A percentile compares a stretch with the other conserved stretches of the same genome.
phyloP scores from a whole-genome alignment of 345 rosid species.

The Salix caprea region DNA sequence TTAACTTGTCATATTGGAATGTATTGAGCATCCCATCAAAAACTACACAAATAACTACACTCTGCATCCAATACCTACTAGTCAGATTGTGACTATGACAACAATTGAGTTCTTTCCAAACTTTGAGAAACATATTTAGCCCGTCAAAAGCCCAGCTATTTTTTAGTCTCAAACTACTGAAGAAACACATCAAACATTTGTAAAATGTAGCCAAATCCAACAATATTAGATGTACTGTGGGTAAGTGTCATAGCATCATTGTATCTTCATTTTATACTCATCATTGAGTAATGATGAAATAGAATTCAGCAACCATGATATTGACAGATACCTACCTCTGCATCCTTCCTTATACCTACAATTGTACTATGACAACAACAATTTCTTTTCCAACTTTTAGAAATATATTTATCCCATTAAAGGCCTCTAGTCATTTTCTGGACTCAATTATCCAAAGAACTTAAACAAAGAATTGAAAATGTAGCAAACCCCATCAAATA shows the following conservation, averaged over 20 bases:
- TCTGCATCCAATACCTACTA: neutral
- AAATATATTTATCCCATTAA: neutral
- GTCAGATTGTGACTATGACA: neutral
- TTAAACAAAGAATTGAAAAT: neutral
- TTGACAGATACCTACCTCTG: neutral
- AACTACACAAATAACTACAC: neutral
- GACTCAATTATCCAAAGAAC: neutral
- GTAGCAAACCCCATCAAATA: neutral
- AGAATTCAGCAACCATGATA: neutral
- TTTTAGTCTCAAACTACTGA: neutral
- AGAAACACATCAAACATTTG: neutral
- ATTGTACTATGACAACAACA: neutral
- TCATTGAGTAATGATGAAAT: neutral
- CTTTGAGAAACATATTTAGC: neutral
- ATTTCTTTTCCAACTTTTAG: neutral
- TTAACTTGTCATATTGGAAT: constrained; percentile 1
- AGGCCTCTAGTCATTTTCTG: neutral
- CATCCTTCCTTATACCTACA: neutral
- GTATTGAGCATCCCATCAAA: neutral
- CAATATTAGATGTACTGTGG: neutral
- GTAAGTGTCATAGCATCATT: neutral
- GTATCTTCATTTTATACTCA: neutral
- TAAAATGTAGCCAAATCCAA: neutral
- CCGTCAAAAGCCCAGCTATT: neutral
- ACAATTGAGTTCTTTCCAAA: neutral